A percentile compares a stretch with the other conserved stretches of the same genome.
Evolutionary conservation across 306 rosid genomes (phyloP).

Genomic region (Citrullus mucosospermus): DNA sequence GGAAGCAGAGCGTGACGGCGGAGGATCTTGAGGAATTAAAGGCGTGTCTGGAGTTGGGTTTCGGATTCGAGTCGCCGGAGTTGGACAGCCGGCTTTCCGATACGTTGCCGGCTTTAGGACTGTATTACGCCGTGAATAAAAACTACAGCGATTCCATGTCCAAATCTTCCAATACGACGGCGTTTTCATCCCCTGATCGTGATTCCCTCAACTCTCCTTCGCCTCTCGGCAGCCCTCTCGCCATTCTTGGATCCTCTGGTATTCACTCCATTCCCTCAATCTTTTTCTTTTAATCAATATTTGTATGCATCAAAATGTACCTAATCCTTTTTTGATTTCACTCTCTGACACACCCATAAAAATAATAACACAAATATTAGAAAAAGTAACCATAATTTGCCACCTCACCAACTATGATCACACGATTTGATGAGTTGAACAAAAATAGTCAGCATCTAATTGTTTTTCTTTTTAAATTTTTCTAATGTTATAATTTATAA

Average conservation of each 20-base stretch:
- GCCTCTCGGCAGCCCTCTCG: slow-evolving; percentile 11
- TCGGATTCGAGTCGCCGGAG: slow-evolving; percentile 49
- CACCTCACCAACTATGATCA: too few relatives aligned
- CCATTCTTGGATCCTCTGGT: slow-evolving; percentile 38
- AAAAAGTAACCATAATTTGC: too few relatives aligned
- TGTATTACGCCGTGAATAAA: slow-evolving; percentile 43
- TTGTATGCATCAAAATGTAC: too few relatives aligned
- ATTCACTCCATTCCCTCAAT: background rate
- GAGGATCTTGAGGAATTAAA: slow-evolving; percentile 62
- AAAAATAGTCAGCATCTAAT: too few relatives aligned
- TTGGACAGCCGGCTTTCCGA: slow-evolving; percentile 32
- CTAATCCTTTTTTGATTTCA: too few relatives aligned
- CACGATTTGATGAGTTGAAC: too few relatives aligned
- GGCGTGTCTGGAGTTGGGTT: slow-evolving; percentile 74
- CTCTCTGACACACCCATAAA: too few relatives aligned
- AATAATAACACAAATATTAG: too few relatives aligned
- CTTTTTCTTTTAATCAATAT: too few relatives aligned
- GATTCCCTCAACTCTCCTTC: slow-evolving; percentile 11
- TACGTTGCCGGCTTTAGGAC: slow-evolving; percentile 50
- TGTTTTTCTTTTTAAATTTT: too few relatives aligned
- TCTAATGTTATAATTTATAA: too few relatives aligned
- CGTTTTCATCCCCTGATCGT: slow-evolving; percentile 17
- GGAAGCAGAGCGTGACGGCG: slow-evolving; percentile 44
- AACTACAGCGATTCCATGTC: slow-evolving; percentile 21
- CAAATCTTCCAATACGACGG: background rate